Conservation (phyloP, 1,284 basidiomycete genomes). For the Fistulinella cinereoalba region DNA sequence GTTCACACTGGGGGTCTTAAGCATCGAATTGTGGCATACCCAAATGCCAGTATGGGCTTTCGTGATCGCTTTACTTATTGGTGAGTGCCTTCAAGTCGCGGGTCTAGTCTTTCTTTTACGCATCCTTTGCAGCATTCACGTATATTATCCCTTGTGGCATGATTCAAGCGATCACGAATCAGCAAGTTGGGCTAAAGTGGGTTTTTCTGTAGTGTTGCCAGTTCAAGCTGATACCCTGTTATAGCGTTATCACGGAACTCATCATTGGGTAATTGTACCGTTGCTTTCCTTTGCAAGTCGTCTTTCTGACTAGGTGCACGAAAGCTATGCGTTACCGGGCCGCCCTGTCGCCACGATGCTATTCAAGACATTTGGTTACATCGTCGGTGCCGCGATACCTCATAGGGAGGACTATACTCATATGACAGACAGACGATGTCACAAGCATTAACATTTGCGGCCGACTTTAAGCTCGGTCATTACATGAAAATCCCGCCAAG, state of each 20-base stretch:
- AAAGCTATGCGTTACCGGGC: conserved; percentile 38
- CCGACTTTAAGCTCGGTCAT: conserved; percentile 47
- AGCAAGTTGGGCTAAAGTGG: conserved; percentile 42
- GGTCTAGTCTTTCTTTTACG: neutral
- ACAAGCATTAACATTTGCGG: conserved; percentile 43
- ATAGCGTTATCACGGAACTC: conserved; percentile 45
- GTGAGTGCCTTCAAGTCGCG: conserved; percentile 16
- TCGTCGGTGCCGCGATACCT: conserved; percentile 34
- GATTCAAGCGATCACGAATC: conserved; percentile 46
- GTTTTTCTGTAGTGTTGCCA: conserved; percentile 14
- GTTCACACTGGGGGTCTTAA: conserved; percentile 53
- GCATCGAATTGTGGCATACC: conserved; percentile 58
- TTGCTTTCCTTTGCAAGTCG: neutral
- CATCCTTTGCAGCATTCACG: conserved; percentile 33
- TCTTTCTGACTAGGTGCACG: neutral
- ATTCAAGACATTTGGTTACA: conserved; percentile 39
- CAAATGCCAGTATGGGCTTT: conserved; percentile 56
- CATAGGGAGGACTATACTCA: conserved; percentile 1
- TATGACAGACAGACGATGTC: conserved; percentile 23
- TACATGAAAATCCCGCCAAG: no score
- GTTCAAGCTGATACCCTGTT: conserved; percentile 34
- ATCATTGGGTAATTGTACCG: conserved; percentile 40
- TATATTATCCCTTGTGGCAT: conserved; percentile 49
- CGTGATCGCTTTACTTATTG: conserved; percentile 40
- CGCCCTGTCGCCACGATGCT: conserved; percentile 43